These are phyloP conservation scores for Haematococcus sp. DNA, from an alignment of 139 green algal species.

Conservation along the genomic window DNA sequence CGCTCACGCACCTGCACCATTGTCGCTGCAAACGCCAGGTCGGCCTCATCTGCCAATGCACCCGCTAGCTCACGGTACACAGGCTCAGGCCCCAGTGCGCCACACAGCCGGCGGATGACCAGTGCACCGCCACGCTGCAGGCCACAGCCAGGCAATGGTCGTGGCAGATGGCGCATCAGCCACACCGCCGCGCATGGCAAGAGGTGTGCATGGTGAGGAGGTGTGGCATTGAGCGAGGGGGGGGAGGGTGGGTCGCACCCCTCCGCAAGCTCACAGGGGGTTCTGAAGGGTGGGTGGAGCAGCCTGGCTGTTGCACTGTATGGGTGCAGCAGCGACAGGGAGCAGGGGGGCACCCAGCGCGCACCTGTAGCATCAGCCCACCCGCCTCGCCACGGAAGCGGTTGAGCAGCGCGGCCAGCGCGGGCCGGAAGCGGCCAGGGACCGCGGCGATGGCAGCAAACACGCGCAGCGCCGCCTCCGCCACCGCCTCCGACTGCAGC, in stretches of 20 bases:
- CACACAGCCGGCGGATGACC: slow-evolving; percentile 68
- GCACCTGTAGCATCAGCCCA: slow-evolving; percentile 30
- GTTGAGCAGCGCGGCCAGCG: slow-evolving; percentile 61
- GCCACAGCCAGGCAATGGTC: slow-evolving; percentile 7
- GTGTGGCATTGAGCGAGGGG: no score
- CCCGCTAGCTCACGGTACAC: slow-evolving; percentile 64
- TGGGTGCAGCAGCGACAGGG: no score
- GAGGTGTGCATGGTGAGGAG: no score
- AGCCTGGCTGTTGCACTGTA: no score
- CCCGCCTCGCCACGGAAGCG: slow-evolving; percentile 54
- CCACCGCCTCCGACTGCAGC: slow-evolving; percentile 30
- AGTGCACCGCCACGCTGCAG: slow-evolving; percentile 67
- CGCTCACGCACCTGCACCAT: slow-evolving; percentile 59
- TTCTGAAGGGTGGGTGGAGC: no score
- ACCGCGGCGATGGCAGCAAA: slow-evolving; percentile 57
- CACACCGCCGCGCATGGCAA: no score
- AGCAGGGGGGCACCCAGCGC: neutral
- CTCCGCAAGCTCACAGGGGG: no score
- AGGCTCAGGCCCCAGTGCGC: slow-evolving; percentile 48
- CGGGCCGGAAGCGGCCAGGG: slow-evolving; percentile 53
- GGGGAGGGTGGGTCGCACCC: no score
- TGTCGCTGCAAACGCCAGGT: slow-evolving; percentile 77
- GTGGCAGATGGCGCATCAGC: no score
- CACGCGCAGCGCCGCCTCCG: slow-evolving; percentile 45
- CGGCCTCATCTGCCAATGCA: slow-evolving; percentile 68